phyloP scores from a whole-genome alignment of 768 basidiomycete species.

The Boletus vinaceobasis region DNA sequence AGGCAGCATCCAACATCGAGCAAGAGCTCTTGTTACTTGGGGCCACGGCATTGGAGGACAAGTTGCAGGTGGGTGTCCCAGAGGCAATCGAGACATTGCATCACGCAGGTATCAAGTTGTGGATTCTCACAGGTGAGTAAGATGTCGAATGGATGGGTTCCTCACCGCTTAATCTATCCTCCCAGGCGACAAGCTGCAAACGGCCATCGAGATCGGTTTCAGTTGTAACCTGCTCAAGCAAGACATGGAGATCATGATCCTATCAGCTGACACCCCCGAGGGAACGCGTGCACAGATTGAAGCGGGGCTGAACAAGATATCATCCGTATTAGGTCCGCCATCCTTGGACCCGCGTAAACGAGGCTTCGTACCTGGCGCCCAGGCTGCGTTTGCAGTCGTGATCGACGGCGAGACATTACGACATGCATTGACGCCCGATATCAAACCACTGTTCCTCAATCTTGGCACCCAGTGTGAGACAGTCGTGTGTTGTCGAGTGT shows the following conservation, averaged over 20 bases:
- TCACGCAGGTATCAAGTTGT: slow-evolving; percentile 92
- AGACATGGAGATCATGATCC: slow-evolving; percentile 96
- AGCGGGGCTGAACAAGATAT: slow-evolving; percentile 91
- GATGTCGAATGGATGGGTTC: background rate
- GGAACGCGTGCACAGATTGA: slow-evolving; percentile 84
- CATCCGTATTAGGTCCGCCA: slow-evolving; percentile 78
- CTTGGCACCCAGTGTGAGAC: slow-evolving; percentile 96
- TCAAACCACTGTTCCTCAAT: slow-evolving; percentile 86
- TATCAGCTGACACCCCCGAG: slow-evolving; percentile 78
- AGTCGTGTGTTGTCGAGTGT: slow-evolving; percentile 97
- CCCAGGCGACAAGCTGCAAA: slow-evolving; percentile 92
- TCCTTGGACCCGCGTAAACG: slow-evolving; percentile 56
- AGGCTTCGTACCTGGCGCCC: slow-evolving; percentile 61
- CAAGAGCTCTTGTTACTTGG: slow-evolving; percentile 82
- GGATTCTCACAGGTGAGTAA: slow-evolving; percentile 86
- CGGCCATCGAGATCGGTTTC: slow-evolving; percentile 96
- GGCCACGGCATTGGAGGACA: slow-evolving; percentile 95
- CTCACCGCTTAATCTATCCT: background rate
- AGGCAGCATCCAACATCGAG: slow-evolving; percentile 81
- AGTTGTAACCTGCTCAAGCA: slow-evolving; percentile 92
- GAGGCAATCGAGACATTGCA: slow-evolving; percentile 93
- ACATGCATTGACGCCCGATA: slow-evolving; percentile 68
- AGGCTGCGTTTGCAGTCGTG: slow-evolving; percentile 86
- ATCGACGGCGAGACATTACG: slow-evolving; percentile 94
- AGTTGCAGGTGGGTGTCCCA: slow-evolving; percentile 94